A percentile compares a stretch with the other conserved stretches of the same genome.
phyloP scores from a whole-genome alignment of 1,284 basidiomycete species.

The Malassezia globosa region DNA sequence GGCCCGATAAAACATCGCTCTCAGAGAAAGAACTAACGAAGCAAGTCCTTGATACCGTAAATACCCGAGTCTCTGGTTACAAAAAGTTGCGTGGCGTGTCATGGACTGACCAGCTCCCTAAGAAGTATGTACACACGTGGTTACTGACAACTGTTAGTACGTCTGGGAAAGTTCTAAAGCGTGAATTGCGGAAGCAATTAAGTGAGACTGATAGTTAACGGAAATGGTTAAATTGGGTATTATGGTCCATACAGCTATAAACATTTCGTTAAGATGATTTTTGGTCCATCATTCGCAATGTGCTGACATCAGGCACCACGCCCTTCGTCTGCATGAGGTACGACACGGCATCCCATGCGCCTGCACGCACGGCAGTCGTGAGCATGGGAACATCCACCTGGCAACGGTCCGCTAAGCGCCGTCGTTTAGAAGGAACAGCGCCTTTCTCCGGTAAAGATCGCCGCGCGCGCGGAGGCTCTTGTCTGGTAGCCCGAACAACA shows the following conservation, averaged over 20 bases:
- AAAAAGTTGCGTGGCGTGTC: slow-evolving; percentile 37
- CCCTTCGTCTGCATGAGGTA: slow-evolving; percentile 16
- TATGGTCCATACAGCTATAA: no score
- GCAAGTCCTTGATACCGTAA: slow-evolving; percentile 26
- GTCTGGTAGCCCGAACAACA: background rate
- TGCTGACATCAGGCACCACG: slow-evolving; percentile 12
- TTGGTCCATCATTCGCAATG: slow-evolving; percentile 10
- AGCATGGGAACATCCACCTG: background rate
- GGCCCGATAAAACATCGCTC: slow-evolving; percentile 4
- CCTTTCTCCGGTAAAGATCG: background rate
- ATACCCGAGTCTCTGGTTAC: slow-evolving; percentile 34
- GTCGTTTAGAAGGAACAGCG: slow-evolving; percentile 5
- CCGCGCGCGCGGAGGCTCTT: background rate
- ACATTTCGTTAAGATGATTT: no score
- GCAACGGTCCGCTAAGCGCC: slow-evolving; percentile 6
- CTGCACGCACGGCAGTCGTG: slow-evolving; percentile 2
- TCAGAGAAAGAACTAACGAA: slow-evolving; percentile 16
- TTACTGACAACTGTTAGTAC: slow-evolving; percentile 12
- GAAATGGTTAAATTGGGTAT: no score
- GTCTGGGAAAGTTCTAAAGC: slow-evolving; percentile 41
- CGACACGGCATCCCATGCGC: slow-evolving; percentile 11
- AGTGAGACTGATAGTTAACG: background rate
- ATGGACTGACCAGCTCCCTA: slow-evolving; percentile 36
- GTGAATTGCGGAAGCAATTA: slow-evolving; percentile 22
- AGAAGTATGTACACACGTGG: slow-evolving; percentile 4